Base-by-base conservation (phyloP, 2,329 filamentous ascomycete species). In the Ilyonectria mors-panacis region DNA sequence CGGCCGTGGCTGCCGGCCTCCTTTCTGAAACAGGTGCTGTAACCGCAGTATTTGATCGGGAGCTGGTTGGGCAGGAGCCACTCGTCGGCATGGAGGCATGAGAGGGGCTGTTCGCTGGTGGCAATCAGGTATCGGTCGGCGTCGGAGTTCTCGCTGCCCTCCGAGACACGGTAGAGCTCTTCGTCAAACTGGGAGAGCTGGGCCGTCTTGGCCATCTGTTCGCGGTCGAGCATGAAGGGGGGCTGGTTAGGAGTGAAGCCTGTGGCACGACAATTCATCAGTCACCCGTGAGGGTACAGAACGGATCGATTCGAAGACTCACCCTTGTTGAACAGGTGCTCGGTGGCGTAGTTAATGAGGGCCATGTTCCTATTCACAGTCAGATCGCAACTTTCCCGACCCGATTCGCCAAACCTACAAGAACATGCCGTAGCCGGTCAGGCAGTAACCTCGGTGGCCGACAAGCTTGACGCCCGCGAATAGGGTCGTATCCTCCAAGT, bases 181-280 rank as follows among this genome's bases (percentile, higher is more conserved):
- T 98, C 96, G 78, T 99, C 96, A 77, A 99, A 99, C 77, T 98
- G 93, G 74, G 96, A 94, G 28, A 99, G 90, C 83, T 99, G 96
- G 2, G 96, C 96, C 0, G 96, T 99, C 87, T 98, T 98, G 67
- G 93, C 95, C 96, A 99, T 99, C 80, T 94, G 92, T 57, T 97
- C 93, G 81, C 93, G 93, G 70, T 95, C 88, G 93, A 98, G 97
- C 86, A 99, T 97, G 78, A 94, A 94, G 2, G 95, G 95, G 2
- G 95, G 92, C 78, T 96, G 93, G 72, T 95, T 90, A 8, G 93
- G 91, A 33, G 88, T 94, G 82, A 94, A 97, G 63, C 93, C 94
- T 81, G 26, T 15, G 39, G 55, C 17, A n/a, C 45, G 13, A 21
- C 26, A 35, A 5, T 39, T 26, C 17, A 39, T 73, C 54, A 73